Percentiles rank a stretch among this genome's conserved stretches.
phyloP scores from a whole-genome alignment of 1,284 basidiomycete species.

The Malassezia japonica region DNA sequence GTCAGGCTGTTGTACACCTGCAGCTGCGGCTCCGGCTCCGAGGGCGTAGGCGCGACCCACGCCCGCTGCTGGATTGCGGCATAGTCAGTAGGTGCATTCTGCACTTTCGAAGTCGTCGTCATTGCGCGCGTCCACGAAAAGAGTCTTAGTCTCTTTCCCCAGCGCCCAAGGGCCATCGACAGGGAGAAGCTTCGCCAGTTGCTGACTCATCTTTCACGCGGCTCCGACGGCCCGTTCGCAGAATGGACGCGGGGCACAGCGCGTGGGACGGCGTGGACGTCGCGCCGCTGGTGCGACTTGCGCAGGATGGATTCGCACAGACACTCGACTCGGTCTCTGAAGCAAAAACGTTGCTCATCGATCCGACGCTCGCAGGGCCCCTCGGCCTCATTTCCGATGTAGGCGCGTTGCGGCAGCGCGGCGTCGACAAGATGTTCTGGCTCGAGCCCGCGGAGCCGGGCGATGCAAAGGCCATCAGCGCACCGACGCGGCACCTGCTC shows the following conservation, averaged over 20 bases:
- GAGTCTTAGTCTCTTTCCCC: background rate
- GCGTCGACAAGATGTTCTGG: conserved; percentile 99
- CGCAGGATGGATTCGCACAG: conserved; percentile 24
- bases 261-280: conserved; percentile 10
- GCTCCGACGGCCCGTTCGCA: background rate
- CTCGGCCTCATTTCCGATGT: conserved; percentile 88
- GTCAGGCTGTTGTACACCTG: conserved; percentile 93
- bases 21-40: conserved; percentile 52
- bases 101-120: background rate
- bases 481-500: conserved; percentile 76
- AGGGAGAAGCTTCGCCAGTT: no score
- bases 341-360: conserved; percentile 85
- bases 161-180: background rate
- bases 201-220: conserved; percentile 4
- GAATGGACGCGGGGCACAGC: background rate
- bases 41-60: conserved; percentile 7
- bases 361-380: conserved; percentile 76
- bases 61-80: background rate
- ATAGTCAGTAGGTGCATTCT: background rate
- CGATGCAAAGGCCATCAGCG: conserved; percentile 50
- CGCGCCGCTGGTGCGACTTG: conserved; percentile 20
- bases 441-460: conserved; percentile 55
- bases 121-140: background rate
- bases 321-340: conserved; percentile 33
- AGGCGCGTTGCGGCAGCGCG: conserved; percentile 85